Evolutionary conservation across 106 monocot genomes (phyloP).

Genomic region (Phalaenopsis equestris): DNA sequence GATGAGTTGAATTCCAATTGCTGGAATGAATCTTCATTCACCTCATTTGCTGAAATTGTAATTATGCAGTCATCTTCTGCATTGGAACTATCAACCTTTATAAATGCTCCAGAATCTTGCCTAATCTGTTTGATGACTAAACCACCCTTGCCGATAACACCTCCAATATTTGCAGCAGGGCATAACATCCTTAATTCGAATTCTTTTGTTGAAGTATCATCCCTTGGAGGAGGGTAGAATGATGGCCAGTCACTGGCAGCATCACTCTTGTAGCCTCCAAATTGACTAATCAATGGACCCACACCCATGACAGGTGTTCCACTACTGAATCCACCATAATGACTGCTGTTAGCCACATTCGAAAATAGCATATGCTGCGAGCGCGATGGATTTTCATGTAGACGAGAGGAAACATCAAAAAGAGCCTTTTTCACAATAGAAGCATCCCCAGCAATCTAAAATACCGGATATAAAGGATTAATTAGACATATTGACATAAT

Average conservation of each 20-base stretch:
- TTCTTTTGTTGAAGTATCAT: constrained; percentile 67
- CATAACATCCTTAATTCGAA: constrained; percentile 75
- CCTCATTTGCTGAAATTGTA: constrained; percentile 65
- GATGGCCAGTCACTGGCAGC: constrained; percentile 59
- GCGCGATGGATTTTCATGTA: constrained; percentile 90
- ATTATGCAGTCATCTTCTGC: constrained; percentile 72
- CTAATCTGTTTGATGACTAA: constrained; percentile 67
- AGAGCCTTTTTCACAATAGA: constrained; percentile 78
- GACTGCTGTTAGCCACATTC: constrained; percentile 24
- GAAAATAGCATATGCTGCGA: constrained; percentile 68
- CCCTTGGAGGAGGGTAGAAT: constrained; percentile 52
- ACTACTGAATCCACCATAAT: constrained; percentile 33
- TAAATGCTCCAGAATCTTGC: constrained; percentile 66
- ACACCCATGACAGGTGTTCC: constrained; percentile 45
- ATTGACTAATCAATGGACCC: constrained; percentile 40
- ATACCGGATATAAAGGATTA: neutral
- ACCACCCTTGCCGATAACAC: constrained; percentile 87
- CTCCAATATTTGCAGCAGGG: constrained; percentile 67
- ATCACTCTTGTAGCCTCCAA: constrained; percentile 76
- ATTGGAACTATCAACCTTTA: constrained; percentile 60
- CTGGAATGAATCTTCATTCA: neutral
- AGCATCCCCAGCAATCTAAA: constrained; percentile 76
- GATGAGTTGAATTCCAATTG: neutral
- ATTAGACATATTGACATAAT: neutral
- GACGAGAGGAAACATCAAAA: constrained; percentile 60